Evolutionary conservation across 2,329 filamentous ascomycete species (phyloP), one percentile per base, ranked within the genome.

Genomic region (Trichoderma endophyticum): DNA sequence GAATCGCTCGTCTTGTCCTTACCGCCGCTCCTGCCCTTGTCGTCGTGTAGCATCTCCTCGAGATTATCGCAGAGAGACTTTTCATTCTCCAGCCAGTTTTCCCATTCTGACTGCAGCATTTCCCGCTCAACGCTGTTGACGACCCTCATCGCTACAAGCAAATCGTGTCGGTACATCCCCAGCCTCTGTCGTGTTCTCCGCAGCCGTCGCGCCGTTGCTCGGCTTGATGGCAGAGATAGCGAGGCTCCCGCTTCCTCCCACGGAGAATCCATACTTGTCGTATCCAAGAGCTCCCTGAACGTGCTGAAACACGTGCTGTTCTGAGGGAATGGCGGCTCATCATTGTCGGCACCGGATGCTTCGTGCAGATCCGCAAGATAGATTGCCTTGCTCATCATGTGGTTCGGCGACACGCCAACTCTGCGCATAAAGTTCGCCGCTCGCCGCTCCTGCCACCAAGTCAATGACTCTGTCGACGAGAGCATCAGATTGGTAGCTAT

Each of bases 61-160:
- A 89, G 84, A 78, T 92, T 88, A 71, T 89, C 89, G 80, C 96
- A 99, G 63, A 93, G 88, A 39, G 86, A 82, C 74, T 90, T 91
- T 83, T 99, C 96, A 75, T 93, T 91, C 3, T 88, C 82, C 34
- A 98, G 86, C 95, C 95, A 99, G 74, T 93, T 93, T 83, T 97
- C 95, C 91, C 94, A 99, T 81, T 98, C 95, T 0, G 92, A 92
- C 77, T 90, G 88, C 69, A 98, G 82, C 80, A 97, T 91, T 80
- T 98, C 94, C 72, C 88, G 87, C 84, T 98, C 96, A 32, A 98
- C 90, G 71, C 88, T 91, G 81, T 98, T 98, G 73, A 98, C 91
- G 3, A 98, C 89, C 5, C 95, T 90, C 84, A 98, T 90, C 6
- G 95, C 94, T 6, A 99, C 95, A 3, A 98, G 84, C 24, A 99